Base-by-base conservation (phyloP, 2,329 filamentous ascomycete species). In the Pezicula carpinea region DNA sequence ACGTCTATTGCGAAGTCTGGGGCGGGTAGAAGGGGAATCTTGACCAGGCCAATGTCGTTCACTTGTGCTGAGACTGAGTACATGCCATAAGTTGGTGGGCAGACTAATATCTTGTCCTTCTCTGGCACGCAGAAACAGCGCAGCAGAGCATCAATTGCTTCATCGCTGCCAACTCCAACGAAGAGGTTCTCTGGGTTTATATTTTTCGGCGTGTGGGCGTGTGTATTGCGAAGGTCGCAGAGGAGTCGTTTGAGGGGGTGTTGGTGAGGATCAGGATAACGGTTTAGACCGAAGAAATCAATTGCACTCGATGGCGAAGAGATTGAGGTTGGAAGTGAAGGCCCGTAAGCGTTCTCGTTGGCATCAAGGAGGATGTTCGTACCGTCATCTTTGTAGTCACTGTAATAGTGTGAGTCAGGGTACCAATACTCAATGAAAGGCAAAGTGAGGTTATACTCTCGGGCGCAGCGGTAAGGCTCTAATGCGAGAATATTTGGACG, bases 371-470 rank as follows among this genome's bases (percentile, higher is more conserved):
- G 84, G 60, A 97, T 83, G 63, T 97, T 97, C 49, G 83, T 92
- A 57, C 93, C 93, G 65, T 99, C 87, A 66, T 99, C 92, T 73
- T 99, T 96, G 79, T 99, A 97, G 78, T 99, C 93, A 72, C 89
- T 95, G 64, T 43, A 17, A 40, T 62, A 43, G 55, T 61, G 57
- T 64, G 56, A 71, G 56, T 66, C 55, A 56, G 47, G 33, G 11
- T 39, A 15, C 32, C 15, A 2, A 23, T 31, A 17, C 19, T 29
- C 38, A 14, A 8, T 44, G 10, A 22, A 38, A 29, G 46, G 23
- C 45, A 52, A 50, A 46, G 49, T 53, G 53, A 48, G 40, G 43
- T 69, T 83, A 69, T 72, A 89, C 87, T 92, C 87, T 77, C 87
- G 72, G 22, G 87, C 87, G 64, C 87, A 92, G 48, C 87, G 82